Base-by-base conservation (phyloP, 495 filamentous ascomycete species). In the Filosporella fistucella region DNA sequence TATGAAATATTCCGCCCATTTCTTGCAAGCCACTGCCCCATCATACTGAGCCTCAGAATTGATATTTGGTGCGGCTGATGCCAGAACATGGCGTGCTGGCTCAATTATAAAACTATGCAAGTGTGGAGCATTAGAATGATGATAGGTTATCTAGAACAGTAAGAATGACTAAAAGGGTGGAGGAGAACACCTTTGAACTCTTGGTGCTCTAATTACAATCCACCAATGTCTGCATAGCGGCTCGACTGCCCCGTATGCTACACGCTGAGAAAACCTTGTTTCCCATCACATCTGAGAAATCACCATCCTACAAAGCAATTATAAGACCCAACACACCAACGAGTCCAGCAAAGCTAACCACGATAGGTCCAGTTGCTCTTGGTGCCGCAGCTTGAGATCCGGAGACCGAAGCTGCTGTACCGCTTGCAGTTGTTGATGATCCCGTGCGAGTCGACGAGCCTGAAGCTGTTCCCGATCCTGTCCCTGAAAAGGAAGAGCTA, bases 271-370 rank as follows among this genome's bases (percentile, higher is more conserved):
- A 8, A 30, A 30, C 28, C 28, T 8, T 8, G 28, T n/a, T 30
- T n/a, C n/a, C n/a, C 28, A n/a, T 30, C 28, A 8, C 8, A 30
- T 16, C 18, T 26, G 2, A 21, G n/a, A 2, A 42, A 34, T 34
- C 29, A 18, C 1, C 32, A 10, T 10, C 37, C 35, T 46, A 52
- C 42, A 52, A 46, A 13, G 36, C 21, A 32, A 21, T 42, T 35
- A 52, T 52, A 33, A 52, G 12, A 26, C 49, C 49, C 23, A 45
- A 35, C 2, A 46, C 34, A 11, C 49, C 49, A 22, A 46, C 25
- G 34, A 29, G 23, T 21, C 49, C 49, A 18, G 42, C 42, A n/a
- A 52, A 3, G 2, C 42, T 33, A 18, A 30, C 18, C 4, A 35
- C 49, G 25, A 52, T 33, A 34, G 42, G 42, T 3, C 32, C 49